These are phyloP conservation scores for Astrephomene gubernaculifera DNA, from an alignment of 139 green algal genomes.

Conservation along the genomic window DNA sequence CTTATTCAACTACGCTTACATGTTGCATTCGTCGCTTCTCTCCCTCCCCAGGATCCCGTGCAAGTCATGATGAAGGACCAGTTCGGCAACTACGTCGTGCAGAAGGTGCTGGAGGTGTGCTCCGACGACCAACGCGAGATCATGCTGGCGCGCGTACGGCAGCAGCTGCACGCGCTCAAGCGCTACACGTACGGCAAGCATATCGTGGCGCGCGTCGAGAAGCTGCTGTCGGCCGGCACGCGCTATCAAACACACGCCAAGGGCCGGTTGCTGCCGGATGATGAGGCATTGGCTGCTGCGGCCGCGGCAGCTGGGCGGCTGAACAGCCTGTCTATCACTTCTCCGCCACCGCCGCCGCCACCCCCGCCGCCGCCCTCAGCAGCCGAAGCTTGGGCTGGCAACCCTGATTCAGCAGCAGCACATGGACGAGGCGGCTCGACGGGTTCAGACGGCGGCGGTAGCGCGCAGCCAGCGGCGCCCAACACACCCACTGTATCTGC, in stretches of 20 bases:
- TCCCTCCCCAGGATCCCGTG: slow-evolving; percentile 63
- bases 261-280: slow-evolving; percentile 47
- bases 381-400: not conserved
- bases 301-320: not conserved
- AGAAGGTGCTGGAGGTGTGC: slow-evolving; percentile 82
- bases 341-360: not conserved
- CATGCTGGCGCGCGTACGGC: slow-evolving; percentile 76
- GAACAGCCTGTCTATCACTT: not conserved
- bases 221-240: slow-evolving; percentile 68
- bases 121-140: slow-evolving; percentile 77
- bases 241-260: slow-evolving; percentile 48
- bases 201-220: slow-evolving; percentile 92
- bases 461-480: not conserved
- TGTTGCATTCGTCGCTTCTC: too few relatives aligned
- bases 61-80: slow-evolving; percentile 90
- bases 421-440: not conserved
- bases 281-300: slow-evolving; percentile 35
- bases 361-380: not conserved
- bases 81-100: slow-evolving; percentile 94
- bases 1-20: too few relatives aligned
- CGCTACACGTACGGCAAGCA: slow-evolving; percentile 95
- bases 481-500: slow-evolving; percentile 1
- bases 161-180: slow-evolving; percentile 84
- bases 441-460: not conserved
- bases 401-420: not conserved